Percentiles rank a stretch among this genome's conserved stretches.
Evolutionary conservation across 2,329 filamentous ascomycete genomes (phyloP).

Genomic region (Cyclaneusma minus): DNA sequence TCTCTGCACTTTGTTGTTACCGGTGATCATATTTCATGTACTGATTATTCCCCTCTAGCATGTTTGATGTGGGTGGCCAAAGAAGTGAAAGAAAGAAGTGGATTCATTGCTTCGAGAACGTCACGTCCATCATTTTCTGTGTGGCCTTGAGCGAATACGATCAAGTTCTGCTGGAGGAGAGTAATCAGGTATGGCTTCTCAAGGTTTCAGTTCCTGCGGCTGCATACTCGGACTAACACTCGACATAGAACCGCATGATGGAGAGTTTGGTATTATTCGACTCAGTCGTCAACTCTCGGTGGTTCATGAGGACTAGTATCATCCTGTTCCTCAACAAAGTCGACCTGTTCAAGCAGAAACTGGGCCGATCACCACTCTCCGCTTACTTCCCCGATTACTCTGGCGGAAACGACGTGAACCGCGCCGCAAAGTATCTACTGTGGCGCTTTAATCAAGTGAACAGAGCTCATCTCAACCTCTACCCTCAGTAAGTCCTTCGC

Average conservation of each 20-base stretch:
- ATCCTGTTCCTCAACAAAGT: conserved; percentile 99
- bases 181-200: conserved; percentile 61
- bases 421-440: conserved; percentile 90
- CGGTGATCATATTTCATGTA: conserved; percentile 1
- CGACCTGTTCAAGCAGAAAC: conserved; percentile 92
- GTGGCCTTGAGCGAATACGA: conserved; percentile 97
- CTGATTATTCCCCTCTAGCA: conserved; percentile 37
- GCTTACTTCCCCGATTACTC: conserved; percentile 98
- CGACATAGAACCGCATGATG: conserved; percentile 93
- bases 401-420: conserved; percentile 92
- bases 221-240: conserved; percentile 7
- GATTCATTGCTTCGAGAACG: conserved; percentile 99
- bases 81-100: conserved; percentile 97
- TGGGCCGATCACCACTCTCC: conserved; percentile 72
- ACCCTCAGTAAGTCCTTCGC: conserved; percentile 67
- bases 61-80: conserved; percentile 98
- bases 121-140: conserved; percentile 98
- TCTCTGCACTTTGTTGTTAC: conserved; percentile 3
- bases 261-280: conserved; percentile 93
- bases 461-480: conserved; percentile 84
- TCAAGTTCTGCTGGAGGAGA: conserved; percentile 90
- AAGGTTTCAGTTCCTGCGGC: not conserved
- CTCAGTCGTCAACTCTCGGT: conserved; percentile 94
- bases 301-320: conserved; percentile 98
- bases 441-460: conserved; percentile 99